Percentiles rank a stretch among this genome's conserved stretches.
Conservation (phyloP, 176 grass and related monocot species). For the Hordeum vulgare region MorexV3_pseudomolecules_assembly NC_058518.1:458222629-458223128, state of each 20-base stretch:
- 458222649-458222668: too few species aligned
- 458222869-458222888: neutral
- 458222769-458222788: neutral
- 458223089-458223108: neutral
- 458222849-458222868: neutral
- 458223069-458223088: neutral
- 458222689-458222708: too few species aligned
- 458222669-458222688: too few species aligned
- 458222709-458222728: too few species aligned
- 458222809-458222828: neutral
- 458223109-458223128: neutral
- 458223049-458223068: neutral
- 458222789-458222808: neutral
- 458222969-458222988: neutral
- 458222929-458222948: neutral
- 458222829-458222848: neutral
- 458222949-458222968: neutral
- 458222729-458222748: too few species aligned
- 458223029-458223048: neutral
- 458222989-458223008: neutral
- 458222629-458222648: too few species aligned
- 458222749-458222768: too few species aligned
- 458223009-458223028: too few species aligned
- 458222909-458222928: neutral
- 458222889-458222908: neutral